Evolutionary conservation across 306 rosid genomes (phyloP).

Genomic region (Corylus avellana): DNA sequence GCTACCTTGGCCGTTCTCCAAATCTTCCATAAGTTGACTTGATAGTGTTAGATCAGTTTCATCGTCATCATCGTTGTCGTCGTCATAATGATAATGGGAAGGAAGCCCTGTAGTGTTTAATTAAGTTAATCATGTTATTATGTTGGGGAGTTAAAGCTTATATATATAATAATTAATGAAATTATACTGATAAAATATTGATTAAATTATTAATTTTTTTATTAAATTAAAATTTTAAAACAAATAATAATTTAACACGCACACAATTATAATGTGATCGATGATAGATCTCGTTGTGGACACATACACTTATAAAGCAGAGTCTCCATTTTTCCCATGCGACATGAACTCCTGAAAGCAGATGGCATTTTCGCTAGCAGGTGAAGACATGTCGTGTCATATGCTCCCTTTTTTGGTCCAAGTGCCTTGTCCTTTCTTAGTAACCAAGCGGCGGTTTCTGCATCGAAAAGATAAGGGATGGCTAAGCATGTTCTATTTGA

Average conservation of each 20-base stretch:
- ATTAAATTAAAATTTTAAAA: too few species aligned
- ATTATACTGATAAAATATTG: too few species aligned
- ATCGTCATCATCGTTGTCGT: neutral
- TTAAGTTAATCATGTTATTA: too few species aligned
- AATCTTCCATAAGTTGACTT: neutral
- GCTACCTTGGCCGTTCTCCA: neutral
- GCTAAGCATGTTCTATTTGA: too few species aligned
- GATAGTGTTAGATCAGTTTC: neutral
- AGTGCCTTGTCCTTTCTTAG: neutral
- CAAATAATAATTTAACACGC: too few species aligned
- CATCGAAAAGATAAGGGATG: neutral
- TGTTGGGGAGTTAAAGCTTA: neutral
- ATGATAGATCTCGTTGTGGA: too few species aligned
- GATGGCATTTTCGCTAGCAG: conserved; percentile 6
- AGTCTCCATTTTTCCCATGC: neutral
- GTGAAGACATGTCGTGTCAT: neutral
- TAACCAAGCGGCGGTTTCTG: neutral
- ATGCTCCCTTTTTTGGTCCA: neutral
- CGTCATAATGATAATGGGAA: neutral
- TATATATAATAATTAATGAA: too few species aligned
- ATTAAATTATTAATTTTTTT: too few species aligned
- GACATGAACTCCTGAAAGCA: neutral
- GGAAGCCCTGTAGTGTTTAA: neutral
- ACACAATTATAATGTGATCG: too few species aligned
- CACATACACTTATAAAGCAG: neutral